Evolutionary conservation across 345 rosid species (phyloP), one percentile per base, ranked within the genome.

Genomic region (Psidium friedrichsthalianum): DNA sequence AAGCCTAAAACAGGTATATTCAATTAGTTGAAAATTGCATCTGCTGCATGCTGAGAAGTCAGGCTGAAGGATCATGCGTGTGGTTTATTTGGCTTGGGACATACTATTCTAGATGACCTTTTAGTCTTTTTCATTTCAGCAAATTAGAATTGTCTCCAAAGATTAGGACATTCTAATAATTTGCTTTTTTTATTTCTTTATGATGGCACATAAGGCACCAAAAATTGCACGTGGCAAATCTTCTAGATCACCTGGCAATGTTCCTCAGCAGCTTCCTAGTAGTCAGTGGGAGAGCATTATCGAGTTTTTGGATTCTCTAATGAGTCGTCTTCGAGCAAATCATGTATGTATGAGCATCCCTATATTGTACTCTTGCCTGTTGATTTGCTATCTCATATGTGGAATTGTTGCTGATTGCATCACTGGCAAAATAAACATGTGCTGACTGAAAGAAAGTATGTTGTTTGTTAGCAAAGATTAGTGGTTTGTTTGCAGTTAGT

Each of bases 281-380:
- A 95, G 91, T 89, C 98, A 94, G 59, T 97, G 99, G 99, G 98
- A 96, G 83, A 91, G 91, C 90, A 97, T 97, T 90, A 93, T 94
- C 87, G 92, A 91, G 83, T 97, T 97, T 93, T 90, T 97, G 98
- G 95, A 97, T 90, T 93, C 96, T 86, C 96, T 97, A 74, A 89
- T 96, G 95, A 90, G 85, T 55, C 92, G 93, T 87, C 91, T 97
- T 84, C 94, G 91, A 53, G 93, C 93, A 82, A 97, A 97, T 93
- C 92, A 95, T 85, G 99, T 97, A 96, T 83, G 99, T 87, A 56
- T 84, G 87, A 47, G 84, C 18, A 29, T 82, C 44, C 55, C 59
- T 18, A 27, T 82, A 51, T 52, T 5, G 1, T 82, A 5, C 0
- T 51, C 27, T 53, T 27, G 57, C 57, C 25, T 27, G 42, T 52